These are phyloP conservation scores for Clarireedia hainanense DNA, from an alignment of 2,329 filamentous ascomycete species.

Conservation along the genomic window DNA sequence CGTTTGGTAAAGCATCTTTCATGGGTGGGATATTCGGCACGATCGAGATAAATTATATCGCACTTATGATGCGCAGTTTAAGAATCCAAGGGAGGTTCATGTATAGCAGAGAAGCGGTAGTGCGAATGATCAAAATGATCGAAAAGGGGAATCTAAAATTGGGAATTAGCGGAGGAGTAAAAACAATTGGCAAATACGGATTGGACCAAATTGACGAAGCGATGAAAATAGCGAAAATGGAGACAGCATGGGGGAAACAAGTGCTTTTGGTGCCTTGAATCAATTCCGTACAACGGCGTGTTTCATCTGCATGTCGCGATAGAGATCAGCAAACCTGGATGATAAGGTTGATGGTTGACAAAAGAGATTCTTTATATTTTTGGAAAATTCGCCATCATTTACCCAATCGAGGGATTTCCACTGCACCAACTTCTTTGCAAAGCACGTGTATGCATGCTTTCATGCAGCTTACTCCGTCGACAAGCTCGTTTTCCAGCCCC, in stretches of 20 bases:
- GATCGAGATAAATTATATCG: constrained; percentile 7
- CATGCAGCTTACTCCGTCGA: constrained; percentile 6
- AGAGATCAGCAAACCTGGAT: background rate
- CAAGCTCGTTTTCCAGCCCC: constrained; percentile 1
- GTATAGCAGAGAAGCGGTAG: constrained; percentile 9
- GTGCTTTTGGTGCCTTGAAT: constrained; percentile 7
- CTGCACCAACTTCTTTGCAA: background rate
- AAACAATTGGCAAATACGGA: constrained; percentile 8
- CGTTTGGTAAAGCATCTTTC: constrained; percentile 4
- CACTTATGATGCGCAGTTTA: constrained; percentile 10
- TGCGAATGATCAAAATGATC: constrained; percentile 10
- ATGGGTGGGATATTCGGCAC: constrained; percentile 12
- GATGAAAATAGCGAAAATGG: constrained; percentile 5
- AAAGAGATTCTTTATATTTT: constrained; percentile 9
- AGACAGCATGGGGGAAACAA: constrained; percentile 9
- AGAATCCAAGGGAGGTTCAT: constrained; percentile 9
- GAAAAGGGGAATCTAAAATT: constrained; percentile 14
- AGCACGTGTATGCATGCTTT: constrained; percentile 4
- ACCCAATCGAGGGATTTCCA: background rate
- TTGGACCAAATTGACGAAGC: constrained; percentile 9
- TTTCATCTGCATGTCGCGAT: constrained; percentile 7
- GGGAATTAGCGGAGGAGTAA: constrained; percentile 3
- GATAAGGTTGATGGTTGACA: background rate
- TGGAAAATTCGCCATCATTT: constrained; percentile 3
- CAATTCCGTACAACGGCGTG: constrained; percentile 4